Conservation (phyloP, 2,329 filamentous ascomycete species). For the Niveomyces coronatus region DNA sequence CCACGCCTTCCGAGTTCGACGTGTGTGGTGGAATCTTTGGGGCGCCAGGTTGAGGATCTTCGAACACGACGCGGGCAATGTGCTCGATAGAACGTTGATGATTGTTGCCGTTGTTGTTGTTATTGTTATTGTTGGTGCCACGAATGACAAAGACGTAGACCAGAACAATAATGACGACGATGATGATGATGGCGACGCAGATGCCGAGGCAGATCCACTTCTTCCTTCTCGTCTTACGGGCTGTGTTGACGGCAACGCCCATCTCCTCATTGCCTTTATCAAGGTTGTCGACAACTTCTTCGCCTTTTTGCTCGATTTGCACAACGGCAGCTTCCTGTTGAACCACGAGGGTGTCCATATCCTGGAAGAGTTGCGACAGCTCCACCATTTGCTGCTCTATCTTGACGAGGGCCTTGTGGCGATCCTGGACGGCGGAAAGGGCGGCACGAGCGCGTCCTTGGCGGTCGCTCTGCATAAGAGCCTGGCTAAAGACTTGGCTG, state of each 20-base stretch:
- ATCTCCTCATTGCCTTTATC: slow-evolving; percentile 80
- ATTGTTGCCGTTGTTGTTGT: slow-evolving; percentile 21
- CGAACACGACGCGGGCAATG: slow-evolving; percentile 9
- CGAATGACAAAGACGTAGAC: slow-evolving; percentile 35
- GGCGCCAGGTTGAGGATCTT: no score
- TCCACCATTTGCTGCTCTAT: slow-evolving; percentile 87
- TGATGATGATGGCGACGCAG: slow-evolving; percentile 41
- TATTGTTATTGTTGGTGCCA: slow-evolving; percentile 16
- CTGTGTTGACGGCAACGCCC: slow-evolving; percentile 69
- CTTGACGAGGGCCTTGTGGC: slow-evolving; percentile 80
- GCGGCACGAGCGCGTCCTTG: slow-evolving; percentile 72
- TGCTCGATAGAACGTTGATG: slow-evolving; percentile 17
- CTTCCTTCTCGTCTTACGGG: slow-evolving; percentile 73
- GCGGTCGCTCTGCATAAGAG: slow-evolving; percentile 71
- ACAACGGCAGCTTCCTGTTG: slow-evolving; percentile 75
- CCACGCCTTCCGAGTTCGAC: slow-evolving; percentile 11
- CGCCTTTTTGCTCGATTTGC: slow-evolving; percentile 77
- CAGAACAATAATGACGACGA: slow-evolving; percentile 42
- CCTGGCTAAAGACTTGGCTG: slow-evolving; percentile 79
- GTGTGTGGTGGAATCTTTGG: no score
- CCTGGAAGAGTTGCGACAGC: slow-evolving; percentile 76
- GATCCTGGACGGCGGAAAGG: slow-evolving; percentile 67
- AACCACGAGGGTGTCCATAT: slow-evolving; percentile 75
- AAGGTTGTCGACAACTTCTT: slow-evolving; percentile 76
- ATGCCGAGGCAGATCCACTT: slow-evolving; percentile 95